phyloP scores from a whole-genome alignment of 2,329 filamentous ascomycete genomes.

The Colletotrichum tropicicola region DNA sequence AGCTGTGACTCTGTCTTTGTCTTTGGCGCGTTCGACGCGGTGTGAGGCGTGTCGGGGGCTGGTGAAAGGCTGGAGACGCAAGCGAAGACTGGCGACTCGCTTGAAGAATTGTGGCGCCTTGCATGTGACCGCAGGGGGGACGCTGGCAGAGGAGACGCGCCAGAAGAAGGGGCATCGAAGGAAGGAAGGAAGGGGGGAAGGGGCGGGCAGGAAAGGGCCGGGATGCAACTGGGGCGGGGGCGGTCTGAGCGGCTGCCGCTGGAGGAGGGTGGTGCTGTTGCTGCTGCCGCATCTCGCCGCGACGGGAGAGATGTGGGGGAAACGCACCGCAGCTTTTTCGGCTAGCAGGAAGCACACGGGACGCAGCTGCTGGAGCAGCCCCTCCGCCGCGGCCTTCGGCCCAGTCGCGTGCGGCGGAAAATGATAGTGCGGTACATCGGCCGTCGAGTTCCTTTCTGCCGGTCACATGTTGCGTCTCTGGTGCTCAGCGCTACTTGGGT shows the following conservation, averaged over 20 bases:
- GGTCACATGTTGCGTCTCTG: conserved; percentile 7
- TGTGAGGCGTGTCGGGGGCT: conserved; percentile 21
- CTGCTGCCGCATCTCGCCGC: not conserved
- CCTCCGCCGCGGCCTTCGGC: conserved; percentile 17
- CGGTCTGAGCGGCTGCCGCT: conserved; percentile 18
- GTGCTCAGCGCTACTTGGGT: no score
- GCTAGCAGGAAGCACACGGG: conserved; percentile 12
- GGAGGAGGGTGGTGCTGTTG: not conserved
- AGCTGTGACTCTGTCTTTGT: conserved; percentile 17
- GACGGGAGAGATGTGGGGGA: not conserved
- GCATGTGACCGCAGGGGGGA: conserved; percentile 28
- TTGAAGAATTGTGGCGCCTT: conserved; percentile 29
- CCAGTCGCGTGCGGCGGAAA: conserved; percentile 16
- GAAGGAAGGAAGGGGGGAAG: not conserved
- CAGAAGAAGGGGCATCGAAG: not conserved
- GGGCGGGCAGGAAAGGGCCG: conserved; percentile 2
- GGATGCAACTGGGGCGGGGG: conserved; percentile 7
- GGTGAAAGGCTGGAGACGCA: conserved; percentile 11
- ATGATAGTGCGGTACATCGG: conserved; percentile 20
- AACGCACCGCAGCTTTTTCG: conserved; percentile 14
- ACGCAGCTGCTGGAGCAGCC: not conserved
- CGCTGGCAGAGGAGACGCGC: not conserved
- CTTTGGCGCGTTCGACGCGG: conserved; percentile 27
- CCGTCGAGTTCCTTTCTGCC: conserved; percentile 17
- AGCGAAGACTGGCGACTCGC: not conserved